phyloP scores from a whole-genome alignment of 1,139 yeast genomes.

The Pichia sp. region DNA sequence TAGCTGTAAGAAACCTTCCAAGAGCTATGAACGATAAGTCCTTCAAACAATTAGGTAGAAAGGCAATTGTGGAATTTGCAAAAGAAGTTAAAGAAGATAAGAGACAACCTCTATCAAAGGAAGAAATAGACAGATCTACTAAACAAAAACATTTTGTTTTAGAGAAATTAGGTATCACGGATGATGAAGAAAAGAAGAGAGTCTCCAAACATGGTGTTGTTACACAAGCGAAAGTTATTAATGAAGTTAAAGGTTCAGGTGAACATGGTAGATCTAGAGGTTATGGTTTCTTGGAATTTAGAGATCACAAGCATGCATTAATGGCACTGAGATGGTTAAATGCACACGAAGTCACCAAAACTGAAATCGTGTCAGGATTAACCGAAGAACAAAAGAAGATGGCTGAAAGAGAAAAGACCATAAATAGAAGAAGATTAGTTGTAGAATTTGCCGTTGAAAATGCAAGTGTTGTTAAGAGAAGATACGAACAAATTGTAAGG shows the following conservation, averaged over 20 bases:
- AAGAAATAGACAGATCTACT: slow-evolving; percentile 76
- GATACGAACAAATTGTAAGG: slow-evolving; percentile 58
- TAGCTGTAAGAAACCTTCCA: slow-evolving; percentile 90
- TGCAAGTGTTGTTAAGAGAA: slow-evolving; percentile 85
- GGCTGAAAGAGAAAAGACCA: slow-evolving; percentile 43
- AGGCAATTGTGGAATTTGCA: slow-evolving; percentile 95
- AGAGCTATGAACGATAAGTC: slow-evolving; percentile 86
- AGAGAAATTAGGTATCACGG: slow-evolving; percentile 35
- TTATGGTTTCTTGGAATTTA: slow-evolving; percentile 88
- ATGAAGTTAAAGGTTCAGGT: slow-evolving; percentile 86
- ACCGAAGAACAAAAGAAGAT: slow-evolving; percentile 59
- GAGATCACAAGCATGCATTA: slow-evolving; percentile 87
- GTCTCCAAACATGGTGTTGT: slow-evolving; percentile 83
- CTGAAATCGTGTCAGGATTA: slow-evolving; percentile 67
- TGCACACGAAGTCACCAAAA: slow-evolving; percentile 74
- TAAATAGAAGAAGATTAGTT: slow-evolving; percentile 67
- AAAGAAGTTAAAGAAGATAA: slow-evolving; percentile 69
- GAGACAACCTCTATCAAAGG: slow-evolving; percentile 85
- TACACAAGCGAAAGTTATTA: slow-evolving; percentile 85
- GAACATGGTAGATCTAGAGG: slow-evolving; percentile 91
- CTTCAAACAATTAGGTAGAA: slow-evolving; percentile 85
- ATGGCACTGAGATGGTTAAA: slow-evolving; percentile 98
- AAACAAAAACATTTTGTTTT: slow-evolving; percentile 42
- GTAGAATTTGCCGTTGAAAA: slow-evolving; percentile 96
- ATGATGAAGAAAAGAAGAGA: slow-evolving; percentile 45